These are phyloP conservation scores for Sordariomycetes sp. DNA, from an alignment of 2,329 filamentous ascomycete genomes.

Conservation along the genomic window DNA sequence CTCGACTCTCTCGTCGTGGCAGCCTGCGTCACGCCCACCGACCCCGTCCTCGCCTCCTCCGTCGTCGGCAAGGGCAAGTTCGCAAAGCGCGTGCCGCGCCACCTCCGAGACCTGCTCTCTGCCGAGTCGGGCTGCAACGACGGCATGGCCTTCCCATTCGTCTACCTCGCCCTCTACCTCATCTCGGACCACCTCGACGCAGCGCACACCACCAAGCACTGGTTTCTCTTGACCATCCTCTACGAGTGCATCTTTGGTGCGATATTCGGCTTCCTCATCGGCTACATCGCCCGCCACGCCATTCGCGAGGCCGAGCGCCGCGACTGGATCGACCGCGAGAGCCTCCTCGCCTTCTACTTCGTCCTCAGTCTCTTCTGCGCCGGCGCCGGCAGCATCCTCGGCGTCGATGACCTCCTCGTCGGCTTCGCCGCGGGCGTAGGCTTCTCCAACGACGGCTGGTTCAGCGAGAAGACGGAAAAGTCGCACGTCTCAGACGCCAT, in stretches of 20 bases:
- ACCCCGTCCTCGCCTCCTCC: constrained; percentile 91
- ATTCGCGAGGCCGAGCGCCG: constrained; percentile 79
- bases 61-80: constrained; percentile 99
- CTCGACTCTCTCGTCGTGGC: constrained; percentile 77
- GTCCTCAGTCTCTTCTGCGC: constrained; percentile 92
- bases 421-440: constrained; percentile 95
- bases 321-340: constrained; percentile 87
- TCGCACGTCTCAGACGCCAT: constrained; percentile 99
- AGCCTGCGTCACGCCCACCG: constrained; percentile 92
- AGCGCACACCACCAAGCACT: constrained; percentile 62
- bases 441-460: constrained; percentile 99
- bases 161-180: constrained; percentile 85
- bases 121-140: constrained; percentile 98
- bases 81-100: constrained; percentile 91
- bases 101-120: constrained; percentile 87
- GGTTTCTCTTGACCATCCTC: constrained; percentile 78
- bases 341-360: constrained; percentile 97
- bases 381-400: constrained; percentile 80
- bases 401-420: constrained; percentile 85
- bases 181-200: constrained; percentile 66
- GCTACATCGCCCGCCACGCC: constrained; percentile 79
- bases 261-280: constrained; percentile 73
- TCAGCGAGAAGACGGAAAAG: constrained; percentile 94
- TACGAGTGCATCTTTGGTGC: constrained; percentile 95
- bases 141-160: constrained; percentile 97